These are phyloP conservation scores for Tuctoria greenei DNA, from an alignment of 176 grass and related monocot species.

Conservation along the genomic window DNA sequence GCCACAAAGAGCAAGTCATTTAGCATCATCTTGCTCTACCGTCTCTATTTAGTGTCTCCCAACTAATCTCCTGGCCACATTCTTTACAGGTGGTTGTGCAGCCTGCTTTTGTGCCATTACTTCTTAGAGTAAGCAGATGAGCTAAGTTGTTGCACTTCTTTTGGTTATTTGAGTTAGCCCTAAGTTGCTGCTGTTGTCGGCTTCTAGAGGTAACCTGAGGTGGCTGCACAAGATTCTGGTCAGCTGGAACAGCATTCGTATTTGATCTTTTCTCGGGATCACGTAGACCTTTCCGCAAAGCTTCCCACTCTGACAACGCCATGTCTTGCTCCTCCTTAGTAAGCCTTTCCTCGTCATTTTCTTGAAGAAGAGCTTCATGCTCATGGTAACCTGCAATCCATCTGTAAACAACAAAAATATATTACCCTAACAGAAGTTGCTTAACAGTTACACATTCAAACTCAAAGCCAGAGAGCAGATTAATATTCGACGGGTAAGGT, in stretches of 20 bases:
- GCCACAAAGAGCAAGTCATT: neutral
- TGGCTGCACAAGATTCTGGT: constrained; percentile 26
- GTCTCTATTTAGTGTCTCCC: constrained; percentile 92
- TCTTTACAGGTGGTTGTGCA: constrained; percentile 67
- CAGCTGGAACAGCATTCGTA: constrained; percentile 12
- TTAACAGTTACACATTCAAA: constrained; percentile 15
- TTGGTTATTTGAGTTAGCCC: constrained; percentile 61
- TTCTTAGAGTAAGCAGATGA: constrained; percentile 82
- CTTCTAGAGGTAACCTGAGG: constrained; percentile 39
- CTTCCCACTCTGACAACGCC: constrained; percentile 78
- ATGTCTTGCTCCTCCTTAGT: constrained; percentile 96
- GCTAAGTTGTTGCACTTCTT: constrained; percentile 85
- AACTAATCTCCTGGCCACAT: constrained; percentile 84
- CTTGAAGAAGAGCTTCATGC: constrained; percentile 91
- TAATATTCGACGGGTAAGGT: neutral
- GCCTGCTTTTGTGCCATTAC: constrained; percentile 65
- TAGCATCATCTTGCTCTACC: constrained; percentile 57
- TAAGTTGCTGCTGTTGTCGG: constrained; percentile 36
- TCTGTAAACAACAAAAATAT: constrained; percentile 43
- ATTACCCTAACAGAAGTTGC: constrained; percentile 7
- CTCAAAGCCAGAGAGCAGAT: neutral
- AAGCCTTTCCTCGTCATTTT: constrained; percentile 91
- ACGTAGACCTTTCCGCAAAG: constrained; percentile 36
- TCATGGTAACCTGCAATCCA: constrained; percentile 97
- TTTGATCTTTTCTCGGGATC: constrained; percentile 40